Conservation (phyloP, 2,329 filamentous ascomycete species). For the Magnaporthiopsis incrustans region DNA sequence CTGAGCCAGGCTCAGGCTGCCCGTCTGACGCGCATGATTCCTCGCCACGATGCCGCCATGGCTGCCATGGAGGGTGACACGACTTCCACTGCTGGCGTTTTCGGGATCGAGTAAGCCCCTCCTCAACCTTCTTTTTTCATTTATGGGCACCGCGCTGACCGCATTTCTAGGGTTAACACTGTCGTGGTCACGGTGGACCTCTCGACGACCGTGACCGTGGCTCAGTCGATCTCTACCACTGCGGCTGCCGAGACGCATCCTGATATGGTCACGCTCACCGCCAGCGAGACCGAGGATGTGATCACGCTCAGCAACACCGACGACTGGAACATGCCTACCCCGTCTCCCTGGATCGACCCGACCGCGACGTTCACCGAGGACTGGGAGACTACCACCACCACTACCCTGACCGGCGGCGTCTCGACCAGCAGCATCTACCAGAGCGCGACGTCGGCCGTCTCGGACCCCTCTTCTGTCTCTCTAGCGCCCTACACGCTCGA, state of each 20-base stretch:
- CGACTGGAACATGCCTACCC: background rate
- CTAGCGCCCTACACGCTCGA: background rate
- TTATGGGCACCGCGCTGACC: background rate
- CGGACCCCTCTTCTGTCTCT: background rate
- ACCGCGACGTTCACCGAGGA: background rate
- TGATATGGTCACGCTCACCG: background rate
- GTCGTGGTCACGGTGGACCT: background rate
- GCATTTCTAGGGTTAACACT: background rate
- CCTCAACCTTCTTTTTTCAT: background rate
- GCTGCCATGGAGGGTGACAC: background rate
- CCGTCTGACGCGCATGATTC: background rate
- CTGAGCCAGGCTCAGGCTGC: conserved; percentile 2
- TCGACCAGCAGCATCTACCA: background rate
- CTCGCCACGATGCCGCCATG: background rate
- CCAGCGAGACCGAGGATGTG: background rate
- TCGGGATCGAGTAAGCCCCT: background rate
- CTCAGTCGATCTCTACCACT: background rate
- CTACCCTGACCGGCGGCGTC: background rate
- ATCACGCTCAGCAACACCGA: background rate
- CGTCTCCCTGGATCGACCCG: background rate
- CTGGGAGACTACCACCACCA: background rate
- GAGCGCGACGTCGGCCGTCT: background rate
- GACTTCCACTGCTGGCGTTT: background rate
- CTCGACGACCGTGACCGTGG: background rate
- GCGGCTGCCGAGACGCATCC: background rate